These are phyloP conservation scores for Dryas alaskensis DNA, from an alignment of 306 rosid species.

Conservation along the genomic window DNA sequence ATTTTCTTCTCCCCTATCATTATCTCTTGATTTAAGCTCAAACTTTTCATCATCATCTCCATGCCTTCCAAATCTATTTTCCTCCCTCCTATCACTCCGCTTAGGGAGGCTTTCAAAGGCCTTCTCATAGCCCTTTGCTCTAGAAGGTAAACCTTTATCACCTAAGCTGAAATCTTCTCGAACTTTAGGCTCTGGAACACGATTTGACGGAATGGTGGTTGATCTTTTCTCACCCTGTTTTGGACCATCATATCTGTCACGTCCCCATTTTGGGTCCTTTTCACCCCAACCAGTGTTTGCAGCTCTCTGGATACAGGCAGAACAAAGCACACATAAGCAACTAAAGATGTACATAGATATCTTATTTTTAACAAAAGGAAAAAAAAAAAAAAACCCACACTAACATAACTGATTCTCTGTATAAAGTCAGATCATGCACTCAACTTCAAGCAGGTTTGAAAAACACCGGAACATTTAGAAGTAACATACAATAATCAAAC, in stretches of 20 bases:
- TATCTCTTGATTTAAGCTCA: constrained; percentile 23
- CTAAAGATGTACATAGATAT: not conserved
- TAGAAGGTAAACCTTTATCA: constrained; percentile 32
- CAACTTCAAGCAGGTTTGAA: not conserved
- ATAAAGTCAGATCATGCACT: not conserved
- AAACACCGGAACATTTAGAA: not conserved
- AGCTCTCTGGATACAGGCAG: constrained; percentile 64
- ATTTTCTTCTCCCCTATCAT: constrained; percentile 41
- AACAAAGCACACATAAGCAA: constrained; percentile 25
- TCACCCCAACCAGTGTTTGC: constrained; percentile 94
- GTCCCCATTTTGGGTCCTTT: constrained; percentile 60
- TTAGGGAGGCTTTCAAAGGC: constrained; percentile 34
- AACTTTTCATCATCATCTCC: constrained; percentile 22
- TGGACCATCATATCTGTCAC: constrained; percentile 60
- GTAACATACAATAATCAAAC: not conserved
- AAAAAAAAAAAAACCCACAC: not conserved
- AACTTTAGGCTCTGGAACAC: constrained; percentile 29
- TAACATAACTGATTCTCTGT: not conserved
- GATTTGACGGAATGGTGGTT: constrained; percentile 28
- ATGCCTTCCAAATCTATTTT: constrained; percentile 28
- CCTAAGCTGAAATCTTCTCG: constrained; percentile 19
- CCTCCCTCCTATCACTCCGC: constrained; percentile 44
- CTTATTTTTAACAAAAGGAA: not conserved
- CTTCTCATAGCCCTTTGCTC: constrained; percentile 31
- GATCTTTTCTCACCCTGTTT: constrained; percentile 39